A percentile compares a stretch with the other conserved stretches of the same genome.
Evolutionary conservation across 331 rosid genomes (phyloP).

Genomic region (Quercus phellos): DNA sequence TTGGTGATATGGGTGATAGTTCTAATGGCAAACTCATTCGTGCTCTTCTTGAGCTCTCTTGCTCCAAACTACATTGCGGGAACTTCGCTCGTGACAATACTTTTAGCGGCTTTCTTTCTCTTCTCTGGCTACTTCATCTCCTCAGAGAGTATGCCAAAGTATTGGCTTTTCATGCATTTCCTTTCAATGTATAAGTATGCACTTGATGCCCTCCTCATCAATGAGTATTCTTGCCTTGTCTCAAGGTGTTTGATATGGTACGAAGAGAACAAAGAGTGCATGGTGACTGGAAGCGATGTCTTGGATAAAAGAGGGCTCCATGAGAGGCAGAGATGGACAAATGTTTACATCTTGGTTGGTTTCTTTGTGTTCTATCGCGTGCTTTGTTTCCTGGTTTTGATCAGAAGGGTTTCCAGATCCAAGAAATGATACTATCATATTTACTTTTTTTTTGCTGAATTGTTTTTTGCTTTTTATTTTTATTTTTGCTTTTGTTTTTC

Average conservation of each 20-base stretch:
- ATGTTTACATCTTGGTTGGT: slow-evolving; percentile 64
- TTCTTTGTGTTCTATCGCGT: slow-evolving; percentile 74
- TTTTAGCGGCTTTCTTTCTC: slow-evolving; percentile 72
- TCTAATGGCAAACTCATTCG: slow-evolving; percentile 84
- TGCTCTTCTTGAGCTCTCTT: slow-evolving; percentile 69
- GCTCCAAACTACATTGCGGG: slow-evolving; percentile 93
- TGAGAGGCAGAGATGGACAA: slow-evolving; percentile 63
- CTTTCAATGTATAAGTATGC: slow-evolving; percentile 87
- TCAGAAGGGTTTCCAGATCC: slow-evolving; percentile 79
- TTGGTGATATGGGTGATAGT: slow-evolving; percentile 72
- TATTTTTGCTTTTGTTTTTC: not conserved
- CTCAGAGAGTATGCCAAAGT: slow-evolving; percentile 51
- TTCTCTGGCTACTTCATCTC: slow-evolving; percentile 86
- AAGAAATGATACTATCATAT: slow-evolving; percentile 27
- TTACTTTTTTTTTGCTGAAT: not conserved
- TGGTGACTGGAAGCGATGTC: slow-evolving; percentile 75
- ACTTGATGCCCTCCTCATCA: slow-evolving; percentile 78
- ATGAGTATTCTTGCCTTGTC: slow-evolving; percentile 69
- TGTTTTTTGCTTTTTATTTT: not conserved
- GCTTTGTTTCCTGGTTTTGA: slow-evolving; percentile 71
- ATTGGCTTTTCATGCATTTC: slow-evolving; percentile 87
- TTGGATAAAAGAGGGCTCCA: slow-evolving; percentile 56
- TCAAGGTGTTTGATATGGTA: slow-evolving; percentile 73
- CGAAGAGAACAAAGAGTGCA: slow-evolving; percentile 51
- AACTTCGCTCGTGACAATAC: slow-evolving; percentile 66